Evolutionary conservation across 805 yeast species (phyloP).

Genomic region (Cyberlindnera galapagoensis): DNA sequence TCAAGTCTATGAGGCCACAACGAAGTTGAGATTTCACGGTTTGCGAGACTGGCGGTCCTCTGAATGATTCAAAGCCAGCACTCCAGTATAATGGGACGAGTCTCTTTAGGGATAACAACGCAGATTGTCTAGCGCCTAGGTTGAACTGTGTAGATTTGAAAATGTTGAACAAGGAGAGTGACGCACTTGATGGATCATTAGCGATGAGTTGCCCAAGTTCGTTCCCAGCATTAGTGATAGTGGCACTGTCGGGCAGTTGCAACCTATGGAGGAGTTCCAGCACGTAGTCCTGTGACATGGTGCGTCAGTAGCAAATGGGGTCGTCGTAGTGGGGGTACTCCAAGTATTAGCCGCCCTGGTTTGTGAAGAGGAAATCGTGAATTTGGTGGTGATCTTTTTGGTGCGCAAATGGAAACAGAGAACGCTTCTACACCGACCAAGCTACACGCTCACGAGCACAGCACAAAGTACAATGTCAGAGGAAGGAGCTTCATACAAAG

Average conservation of each 20-base stretch:
- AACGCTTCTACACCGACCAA: no score
- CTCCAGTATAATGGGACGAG: conserved; percentile 76
- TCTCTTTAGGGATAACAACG: conserved; percentile 60
- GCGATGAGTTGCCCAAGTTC: conserved; percentile 34
- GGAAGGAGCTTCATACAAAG: conserved; percentile 70
- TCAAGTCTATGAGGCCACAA: conserved; percentile 39
- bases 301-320: no score
- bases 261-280: conserved; percentile 22
- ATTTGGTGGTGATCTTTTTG: no score
- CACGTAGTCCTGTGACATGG: no score
- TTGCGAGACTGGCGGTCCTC: conserved; percentile 56
- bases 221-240: conserved; percentile 25
- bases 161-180: conserved; percentile 36
- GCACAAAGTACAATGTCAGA: no score
- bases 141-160: conserved; percentile 28
- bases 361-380: no score
- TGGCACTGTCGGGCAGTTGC: conserved; percentile 34
- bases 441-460: no score
- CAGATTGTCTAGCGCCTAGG: conserved; percentile 47
- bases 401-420: neutral
- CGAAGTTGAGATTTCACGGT: conserved; percentile 49
- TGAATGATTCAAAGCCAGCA: conserved; percentile 68
- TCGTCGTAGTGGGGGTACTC: no score
- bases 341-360: no score
- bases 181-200: conserved; percentile 42